Base-by-base conservation (phyloP, 441 rosid genomes). In the Aquilaria agallochum region DNA sequence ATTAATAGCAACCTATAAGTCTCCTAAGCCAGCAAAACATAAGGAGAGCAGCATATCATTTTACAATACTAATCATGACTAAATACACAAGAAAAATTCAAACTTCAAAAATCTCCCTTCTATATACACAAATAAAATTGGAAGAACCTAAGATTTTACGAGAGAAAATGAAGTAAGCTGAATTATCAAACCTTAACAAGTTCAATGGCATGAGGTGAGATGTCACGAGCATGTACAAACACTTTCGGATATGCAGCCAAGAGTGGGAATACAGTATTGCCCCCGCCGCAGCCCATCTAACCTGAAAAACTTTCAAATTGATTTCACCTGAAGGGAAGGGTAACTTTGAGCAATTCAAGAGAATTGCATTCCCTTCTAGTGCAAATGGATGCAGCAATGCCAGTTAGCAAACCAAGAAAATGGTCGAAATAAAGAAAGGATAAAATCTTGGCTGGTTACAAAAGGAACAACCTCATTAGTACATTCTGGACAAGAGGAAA, bases 231-330 rank as follows among this genome's bases (percentile, higher is more conserved):
- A 54, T 69, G 77, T 14, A 72, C 48, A 50, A 59, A 64, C 31
- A 72, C 65, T 27, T 72, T 49, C 27, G 68, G 77, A 27, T 72
- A 76, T 34, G 74, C 55, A 51, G 72, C 72, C 59, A 76, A 5
- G 49, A 76, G 72, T 12, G 74, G 77, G 58, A 72, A 76, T 42
- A 72, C 60, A 11, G 80, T 72, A 56, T 76, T 72, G 58, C 76
- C 74, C 50, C 64, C 60, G 48, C 79, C 76, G 30, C 76, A 76
- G 9, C 76, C 79, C 47, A 72, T 66, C 79, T 72, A 66, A 47
- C 65, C 46, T 33, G 30, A 31, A 32, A 27, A 31, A 62, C 53
- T n/a, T 10, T 33, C 53, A 20, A 20, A 60, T 34, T 11, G 46
- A 54, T 55, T 31, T 45, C 66, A 14, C 6, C 40, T 36, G 42